Evolutionary conservation across 2,329 filamentous ascomycete species (phyloP).

Genomic region (Fusarium beomiforme): DNA sequence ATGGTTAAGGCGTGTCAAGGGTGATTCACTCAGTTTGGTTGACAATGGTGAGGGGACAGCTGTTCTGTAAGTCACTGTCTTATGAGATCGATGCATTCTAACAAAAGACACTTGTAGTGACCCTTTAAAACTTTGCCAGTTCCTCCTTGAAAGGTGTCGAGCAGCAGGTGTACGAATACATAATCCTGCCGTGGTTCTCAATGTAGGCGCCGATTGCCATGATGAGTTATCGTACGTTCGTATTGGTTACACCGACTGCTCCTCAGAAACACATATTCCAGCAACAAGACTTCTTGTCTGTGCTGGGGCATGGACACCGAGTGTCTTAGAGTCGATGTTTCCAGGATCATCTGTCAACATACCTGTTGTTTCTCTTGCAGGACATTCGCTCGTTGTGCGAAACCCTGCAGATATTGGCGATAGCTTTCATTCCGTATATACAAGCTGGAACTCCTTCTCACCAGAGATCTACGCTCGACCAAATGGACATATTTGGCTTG

Average conservation of each 20-base stretch:
- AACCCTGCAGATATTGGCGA: conserved; percentile 60
- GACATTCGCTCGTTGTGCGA: conserved; percentile 75
- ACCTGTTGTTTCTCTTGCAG: conserved; percentile 66
- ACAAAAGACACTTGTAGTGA: conserved; percentile 58
- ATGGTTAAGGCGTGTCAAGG: conserved; percentile 53
- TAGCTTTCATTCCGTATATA: conserved; percentile 75
- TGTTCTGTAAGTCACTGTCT: conserved; percentile 64
- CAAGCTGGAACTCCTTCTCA: conserved; percentile 68
- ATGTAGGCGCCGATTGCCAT: conserved; percentile 60
- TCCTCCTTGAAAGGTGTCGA: conserved; percentile 68
- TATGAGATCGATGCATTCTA: neutral
- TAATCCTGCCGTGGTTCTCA: conserved; percentile 68
- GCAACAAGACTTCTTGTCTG: conserved; percentile 74
- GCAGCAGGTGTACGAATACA: conserved; percentile 72
- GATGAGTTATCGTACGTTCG: conserved; percentile 63
- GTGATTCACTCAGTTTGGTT: conserved; percentile 69
- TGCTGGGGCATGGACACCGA: conserved; percentile 76
- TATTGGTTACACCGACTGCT: conserved; percentile 56
- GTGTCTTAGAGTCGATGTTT: conserved; percentile 73
- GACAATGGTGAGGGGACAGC: conserved; percentile 69
- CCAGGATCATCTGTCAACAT: conserved; percentile 61
- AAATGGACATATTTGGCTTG: conserved; percentile 76
- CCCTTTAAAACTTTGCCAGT: conserved; percentile 72
- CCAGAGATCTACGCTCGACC: conserved; percentile 77
- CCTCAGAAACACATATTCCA: conserved; percentile 62